Conservation (phyloP, 768 basidiomycete genomes). For the Candolleomyces eurysporus region DNA sequence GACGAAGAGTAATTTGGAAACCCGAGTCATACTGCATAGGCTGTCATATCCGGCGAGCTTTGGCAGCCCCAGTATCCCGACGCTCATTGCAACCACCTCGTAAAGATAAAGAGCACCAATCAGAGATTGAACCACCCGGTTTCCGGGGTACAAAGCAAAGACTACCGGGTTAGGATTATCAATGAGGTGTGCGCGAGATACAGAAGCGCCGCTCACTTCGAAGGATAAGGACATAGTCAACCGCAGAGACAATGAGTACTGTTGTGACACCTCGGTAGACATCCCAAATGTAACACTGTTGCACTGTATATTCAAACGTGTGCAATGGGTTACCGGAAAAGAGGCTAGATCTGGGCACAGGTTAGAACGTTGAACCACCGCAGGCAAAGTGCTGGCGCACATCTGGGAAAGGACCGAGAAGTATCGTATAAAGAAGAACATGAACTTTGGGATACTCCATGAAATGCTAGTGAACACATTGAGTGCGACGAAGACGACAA, state of each 20-base stretch:
- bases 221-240: constrained; percentile 40
- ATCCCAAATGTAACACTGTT: constrained; percentile 44
- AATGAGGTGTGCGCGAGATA: too few relatives aligned
- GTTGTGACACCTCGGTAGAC: constrained; percentile 38
- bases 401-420: constrained; percentile 34
- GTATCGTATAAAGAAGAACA: constrained; percentile 38
- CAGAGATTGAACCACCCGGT: constrained; percentile 22
- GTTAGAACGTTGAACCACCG: not conserved
- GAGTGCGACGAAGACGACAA: not conserved
- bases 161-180: constrained; percentile 18
- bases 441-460: constrained; percentile 33
- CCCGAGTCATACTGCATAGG: constrained; percentile 26
- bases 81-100: constrained; percentile 31
- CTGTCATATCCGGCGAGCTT: constrained; percentile 31
- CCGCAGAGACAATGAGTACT: constrained; percentile 24
- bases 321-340: constrained; percentile 28
- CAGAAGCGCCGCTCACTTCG: constrained; percentile 25
- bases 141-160: constrained; percentile 39
- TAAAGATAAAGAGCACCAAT: constrained; percentile 23
- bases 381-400: constrained; percentile 18
- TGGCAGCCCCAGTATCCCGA: constrained; percentile 29
- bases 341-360: constrained; percentile 26
- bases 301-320: constrained; percentile 31
- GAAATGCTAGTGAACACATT: not conserved
- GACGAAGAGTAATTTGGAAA: constrained; percentile 27